A percentile compares a stretch with the other conserved stretches of the same genome.
These are phyloP conservation scores for Sphagnum fallax DNA, from an alignment of 228 moss, liverwort and hornwort genomes.

Conservation along the genomic window DNA sequence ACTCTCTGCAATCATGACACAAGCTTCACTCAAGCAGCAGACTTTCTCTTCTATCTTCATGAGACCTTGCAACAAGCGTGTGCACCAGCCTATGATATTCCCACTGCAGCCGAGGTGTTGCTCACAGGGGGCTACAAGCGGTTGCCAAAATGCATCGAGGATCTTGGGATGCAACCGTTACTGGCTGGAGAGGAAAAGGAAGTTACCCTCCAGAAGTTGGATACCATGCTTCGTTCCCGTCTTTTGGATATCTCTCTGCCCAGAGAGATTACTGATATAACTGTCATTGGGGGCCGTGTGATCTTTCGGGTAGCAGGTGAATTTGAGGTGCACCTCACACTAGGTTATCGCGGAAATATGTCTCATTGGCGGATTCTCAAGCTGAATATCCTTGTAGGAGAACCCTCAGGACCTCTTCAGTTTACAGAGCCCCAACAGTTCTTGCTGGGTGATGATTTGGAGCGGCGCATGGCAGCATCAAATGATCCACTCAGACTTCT, in stretches of 20 bases:
- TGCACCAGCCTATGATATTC: slow-evolving; percentile 89
- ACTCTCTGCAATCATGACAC: slow-evolving; percentile 96
- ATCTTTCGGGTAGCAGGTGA: slow-evolving; percentile 76
- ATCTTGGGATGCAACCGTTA: slow-evolving; percentile 77
- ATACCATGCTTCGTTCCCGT: slow-evolving; percentile 78
- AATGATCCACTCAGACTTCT: slow-evolving; percentile 84
- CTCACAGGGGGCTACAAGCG: slow-evolving; percentile 76
- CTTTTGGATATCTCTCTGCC: slow-evolving; percentile 83
- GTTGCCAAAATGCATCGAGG: slow-evolving; percentile 92
- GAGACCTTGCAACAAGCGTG: slow-evolving; percentile 96
- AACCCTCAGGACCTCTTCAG: slow-evolving; percentile 53
- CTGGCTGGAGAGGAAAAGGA: slow-evolving; percentile 81
- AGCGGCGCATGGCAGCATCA: slow-evolving; percentile 93
- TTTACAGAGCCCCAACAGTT: slow-evolving; percentile 80
- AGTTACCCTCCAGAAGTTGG: slow-evolving; percentile 68
- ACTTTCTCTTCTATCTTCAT: slow-evolving; percentile 93
- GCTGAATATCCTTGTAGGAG: slow-evolving; percentile 83
- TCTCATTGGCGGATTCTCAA: slow-evolving; percentile 86
- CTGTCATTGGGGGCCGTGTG: slow-evolving; percentile 75
- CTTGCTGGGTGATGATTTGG: slow-evolving; percentile 87
- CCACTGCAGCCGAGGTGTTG: slow-evolving; percentile 81
- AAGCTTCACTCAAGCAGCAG: slow-evolving; percentile 98
- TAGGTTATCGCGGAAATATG: slow-evolving; percentile 84
- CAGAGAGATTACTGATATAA: slow-evolving; percentile 72
- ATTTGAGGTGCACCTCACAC: slow-evolving; percentile 90